phyloP scores from a whole-genome alignment of 2,329 filamentous ascomycete genomes.

The Venturia oleaginea region DNA sequence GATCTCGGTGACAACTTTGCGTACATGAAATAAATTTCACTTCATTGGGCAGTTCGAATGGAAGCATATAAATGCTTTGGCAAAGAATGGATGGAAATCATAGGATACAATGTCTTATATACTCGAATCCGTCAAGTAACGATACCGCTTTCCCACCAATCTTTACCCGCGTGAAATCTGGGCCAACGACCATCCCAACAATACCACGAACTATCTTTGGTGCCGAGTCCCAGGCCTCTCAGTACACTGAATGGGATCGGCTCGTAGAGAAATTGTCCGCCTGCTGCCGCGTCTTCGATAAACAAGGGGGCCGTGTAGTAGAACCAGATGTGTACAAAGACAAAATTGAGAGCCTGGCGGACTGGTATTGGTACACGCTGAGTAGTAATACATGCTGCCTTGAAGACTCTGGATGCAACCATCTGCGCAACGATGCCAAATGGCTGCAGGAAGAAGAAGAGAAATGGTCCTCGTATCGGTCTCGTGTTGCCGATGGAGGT shows the following conservation, averaged over 20 bases:
- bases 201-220: constrained; percentile 54
- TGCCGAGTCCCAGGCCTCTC: constrained; percentile 57
- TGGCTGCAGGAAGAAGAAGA: constrained; percentile 66
- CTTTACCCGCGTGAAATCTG: constrained; percentile 49
- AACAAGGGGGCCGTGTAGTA: constrained; percentile 55
- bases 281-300: constrained; percentile 65
- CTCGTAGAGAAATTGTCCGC: constrained; percentile 72
- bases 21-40: too few relatives aligned
- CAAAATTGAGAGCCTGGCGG: constrained; percentile 48
- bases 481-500: constrained; percentile 54
- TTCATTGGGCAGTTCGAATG: too few relatives aligned
- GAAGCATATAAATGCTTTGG: not conserved
- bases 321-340: constrained; percentile 58
- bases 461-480: constrained; percentile 43
- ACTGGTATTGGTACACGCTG: constrained; percentile 36
- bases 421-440: constrained; percentile 56
- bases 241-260: constrained; percentile 68
- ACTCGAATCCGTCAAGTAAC: not conserved
- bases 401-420: constrained; percentile 29
- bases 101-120: not conserved
- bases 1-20: too few relatives aligned
- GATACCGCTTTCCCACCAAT: constrained; percentile 48
- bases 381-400: constrained; percentile 24
- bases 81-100: not conserved
- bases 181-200: constrained; percentile 52